Base-by-base conservation (phyloP, 2,329 filamentous ascomycete genomes). In the Leptographium galeiforme region DNA sequence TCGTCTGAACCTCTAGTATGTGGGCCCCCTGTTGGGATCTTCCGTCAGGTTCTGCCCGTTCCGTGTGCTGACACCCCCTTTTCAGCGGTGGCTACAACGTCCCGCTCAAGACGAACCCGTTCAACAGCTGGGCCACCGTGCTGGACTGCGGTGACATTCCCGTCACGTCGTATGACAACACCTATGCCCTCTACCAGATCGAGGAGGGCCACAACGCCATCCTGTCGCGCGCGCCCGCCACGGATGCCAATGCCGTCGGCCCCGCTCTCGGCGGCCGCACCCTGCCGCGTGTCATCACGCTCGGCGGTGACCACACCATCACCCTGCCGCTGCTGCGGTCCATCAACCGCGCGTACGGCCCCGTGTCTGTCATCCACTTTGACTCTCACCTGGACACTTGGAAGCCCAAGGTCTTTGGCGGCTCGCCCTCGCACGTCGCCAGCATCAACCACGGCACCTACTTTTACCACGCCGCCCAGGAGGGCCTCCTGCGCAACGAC, bases 381-480 rank as follows among this genome's bases (percentile, higher is more conserved):
- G 79, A 82, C 62, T 78, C 74, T 52, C 79, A 82, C 61, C 68
- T 82, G 61, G 84, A 87, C 62, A 87, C 84, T 4, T 87, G 82
- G 87, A 81, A 79, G 55, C 89, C 88, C 45, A 91, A 91, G 65
- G 88, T 93, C 32, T 94, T 94, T 61, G 88, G 89, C 52, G 88
- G 87, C 34, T 82, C 85, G 0, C 87, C 88, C 0, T 85, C 80
- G 33, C 78, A 89, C 56, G 79, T 82, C 41, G 87, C 88, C 19
- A 76, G 76, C 58, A 83, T 94, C 70, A 94, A 93, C 70, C 87
- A 93, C 69, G 88, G 88, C 44, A 93, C 87, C 1, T 93, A 93
- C 72, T 94, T 94, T 70, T 93, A 84, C 70, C 86, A 91, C 64
- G 88, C 87, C 0, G 70, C 84, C 1, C 79, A 82, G 68, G 87